Conservation (phyloP, 2,329 filamentous ascomycete genomes). For the Beauveria australis region DNA sequence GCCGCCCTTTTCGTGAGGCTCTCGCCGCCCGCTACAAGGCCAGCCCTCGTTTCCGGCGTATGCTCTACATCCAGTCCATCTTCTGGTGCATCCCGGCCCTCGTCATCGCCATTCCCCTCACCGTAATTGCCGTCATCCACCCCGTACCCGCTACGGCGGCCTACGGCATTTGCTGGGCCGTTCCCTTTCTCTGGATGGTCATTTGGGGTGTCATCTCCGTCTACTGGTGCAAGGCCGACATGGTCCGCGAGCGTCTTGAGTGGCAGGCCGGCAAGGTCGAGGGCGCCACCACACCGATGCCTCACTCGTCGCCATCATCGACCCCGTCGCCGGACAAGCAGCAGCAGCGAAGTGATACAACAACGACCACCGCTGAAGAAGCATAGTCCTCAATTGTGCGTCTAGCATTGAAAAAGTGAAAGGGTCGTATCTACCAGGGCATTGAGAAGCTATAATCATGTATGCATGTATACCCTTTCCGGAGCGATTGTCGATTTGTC, state of each 20-base stretch:
- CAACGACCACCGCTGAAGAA: background rate
- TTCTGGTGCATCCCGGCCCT: constrained; percentile 34
- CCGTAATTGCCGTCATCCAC: constrained; percentile 27
- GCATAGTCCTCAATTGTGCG: background rate
- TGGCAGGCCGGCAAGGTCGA: constrained; percentile 22
- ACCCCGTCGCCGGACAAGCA: background rate
- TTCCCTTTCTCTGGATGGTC: constrained; percentile 29
- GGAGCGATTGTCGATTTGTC: background rate
- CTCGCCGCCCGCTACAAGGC: constrained; percentile 33
- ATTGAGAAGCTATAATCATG: background rate
- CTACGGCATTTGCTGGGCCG: constrained; percentile 31
- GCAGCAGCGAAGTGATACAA: background rate
- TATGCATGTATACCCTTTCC: constrained; percentile 1
- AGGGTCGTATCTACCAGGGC: background rate
- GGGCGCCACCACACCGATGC: background rate
- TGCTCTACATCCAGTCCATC: constrained; percentile 31
- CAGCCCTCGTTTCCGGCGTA: constrained; percentile 32
- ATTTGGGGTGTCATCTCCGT: constrained; percentile 28
- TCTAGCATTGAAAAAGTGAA: background rate
- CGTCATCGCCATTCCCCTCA: constrained; percentile 28
- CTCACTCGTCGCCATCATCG: background rate
- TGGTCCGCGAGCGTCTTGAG: constrained; percentile 28
- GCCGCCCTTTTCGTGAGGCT: constrained; percentile 33
- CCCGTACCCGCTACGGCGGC: constrained; percentile 26
- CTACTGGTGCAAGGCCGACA: constrained; percentile 28